A percentile compares a stretch with the other conserved stretches of the same genome.
These are phyloP conservation scores for Zizania latifolia DNA, from an alignment of 176 grass and related monocot genomes.

Conservation along the genomic window DNA sequence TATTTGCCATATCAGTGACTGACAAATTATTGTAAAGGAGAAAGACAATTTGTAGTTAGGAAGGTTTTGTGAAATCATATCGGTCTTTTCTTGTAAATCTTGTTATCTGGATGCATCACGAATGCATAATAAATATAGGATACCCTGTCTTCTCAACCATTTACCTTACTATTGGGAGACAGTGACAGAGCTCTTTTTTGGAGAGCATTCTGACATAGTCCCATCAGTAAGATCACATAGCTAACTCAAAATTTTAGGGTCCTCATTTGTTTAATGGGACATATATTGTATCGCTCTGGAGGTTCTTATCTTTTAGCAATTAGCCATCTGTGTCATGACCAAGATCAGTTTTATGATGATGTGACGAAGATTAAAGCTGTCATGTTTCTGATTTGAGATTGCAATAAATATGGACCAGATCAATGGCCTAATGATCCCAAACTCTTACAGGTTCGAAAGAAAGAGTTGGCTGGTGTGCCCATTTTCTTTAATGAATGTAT, in stretches of 20 bases:
- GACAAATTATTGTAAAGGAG: slow-evolving; percentile 63
- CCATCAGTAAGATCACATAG: slow-evolving; percentile 21
- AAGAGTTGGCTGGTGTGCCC: too few relatives aligned
- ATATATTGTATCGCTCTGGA: slow-evolving; percentile 2
- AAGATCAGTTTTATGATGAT: slow-evolving; percentile 39
- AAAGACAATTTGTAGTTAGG: slow-evolving; percentile 48
- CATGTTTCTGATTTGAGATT: slow-evolving; percentile 1
- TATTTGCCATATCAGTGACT: slow-evolving; percentile 54
- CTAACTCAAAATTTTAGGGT: slow-evolving; percentile 27
- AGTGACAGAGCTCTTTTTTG: slow-evolving; percentile 28
- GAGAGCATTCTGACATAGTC: slow-evolving; percentile 28
- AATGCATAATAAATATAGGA: slow-evolving; percentile 38
- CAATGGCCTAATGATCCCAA: neutral
- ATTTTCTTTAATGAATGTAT: too few relatives aligned
- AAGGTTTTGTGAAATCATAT: slow-evolving; percentile 56
- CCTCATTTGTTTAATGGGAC: slow-evolving; percentile 25
- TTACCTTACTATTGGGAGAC: slow-evolving; percentile 30
- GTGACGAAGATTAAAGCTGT: slow-evolving; percentile 15
- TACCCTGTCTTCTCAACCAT: slow-evolving; percentile 11
- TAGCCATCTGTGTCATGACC: slow-evolving; percentile 6
- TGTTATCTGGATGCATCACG: slow-evolving; percentile 6
- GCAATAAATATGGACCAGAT: neutral
- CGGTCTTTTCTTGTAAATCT: slow-evolving; percentile 44
- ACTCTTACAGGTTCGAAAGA: too few relatives aligned
- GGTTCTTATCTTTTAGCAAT: slow-evolving; percentile 30